Percentiles rank a stretch among this genome's conserved stretches.
Conservation (phyloP, 257 asterid species). For the Gentiana dahurica region DNA sequence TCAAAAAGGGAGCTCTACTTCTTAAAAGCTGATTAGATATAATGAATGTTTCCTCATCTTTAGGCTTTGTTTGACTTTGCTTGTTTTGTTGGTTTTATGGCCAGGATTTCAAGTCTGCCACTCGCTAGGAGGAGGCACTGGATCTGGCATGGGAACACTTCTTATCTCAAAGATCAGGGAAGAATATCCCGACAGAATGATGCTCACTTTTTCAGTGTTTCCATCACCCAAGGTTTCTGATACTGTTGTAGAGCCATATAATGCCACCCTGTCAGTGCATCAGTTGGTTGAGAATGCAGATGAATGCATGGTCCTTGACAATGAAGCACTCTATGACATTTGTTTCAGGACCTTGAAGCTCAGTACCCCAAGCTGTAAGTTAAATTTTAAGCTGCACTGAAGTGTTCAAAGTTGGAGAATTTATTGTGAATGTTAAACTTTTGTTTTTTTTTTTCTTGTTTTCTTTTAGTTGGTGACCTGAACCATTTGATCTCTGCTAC, state of each 20-base stretch:
- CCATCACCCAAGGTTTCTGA: conserved; percentile 91
- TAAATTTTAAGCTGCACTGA: not conserved
- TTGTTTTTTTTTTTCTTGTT: conserved; percentile 4
- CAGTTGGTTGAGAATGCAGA: conserved; percentile 90
- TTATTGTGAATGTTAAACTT: not conserved
- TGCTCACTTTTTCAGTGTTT: conserved; percentile 91
- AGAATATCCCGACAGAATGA: conserved; percentile 93
- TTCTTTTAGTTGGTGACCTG: conserved; percentile 64
- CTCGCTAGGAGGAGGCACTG: conserved; percentile 93
- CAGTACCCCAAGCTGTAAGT: conserved; percentile 93
- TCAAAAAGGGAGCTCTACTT: too few relatives aligned
- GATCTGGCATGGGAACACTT: conserved; percentile 95
- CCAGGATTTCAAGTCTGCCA: conserved; percentile 89
- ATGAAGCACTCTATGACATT: conserved; percentile 82
- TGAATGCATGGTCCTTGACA: conserved; percentile 93
- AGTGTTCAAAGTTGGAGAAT: not conserved
- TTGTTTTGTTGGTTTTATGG: not conserved
- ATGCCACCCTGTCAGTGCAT: conserved; percentile 86
- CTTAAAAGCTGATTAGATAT: too few relatives aligned
- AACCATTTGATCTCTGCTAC: conserved; percentile 87
- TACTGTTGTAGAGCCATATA: conserved; percentile 85
- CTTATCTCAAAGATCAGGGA: conserved; percentile 83
- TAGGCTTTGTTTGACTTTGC: not conserved
- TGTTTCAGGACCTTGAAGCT: conserved; percentile 91
- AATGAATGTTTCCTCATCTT: not conserved